A percentile compares a stretch with the other conserved stretches of the same genome.
phyloP scores from a whole-genome alignment of 257 asterid species.

The Schizonepeta tenuifolia region DNA sequence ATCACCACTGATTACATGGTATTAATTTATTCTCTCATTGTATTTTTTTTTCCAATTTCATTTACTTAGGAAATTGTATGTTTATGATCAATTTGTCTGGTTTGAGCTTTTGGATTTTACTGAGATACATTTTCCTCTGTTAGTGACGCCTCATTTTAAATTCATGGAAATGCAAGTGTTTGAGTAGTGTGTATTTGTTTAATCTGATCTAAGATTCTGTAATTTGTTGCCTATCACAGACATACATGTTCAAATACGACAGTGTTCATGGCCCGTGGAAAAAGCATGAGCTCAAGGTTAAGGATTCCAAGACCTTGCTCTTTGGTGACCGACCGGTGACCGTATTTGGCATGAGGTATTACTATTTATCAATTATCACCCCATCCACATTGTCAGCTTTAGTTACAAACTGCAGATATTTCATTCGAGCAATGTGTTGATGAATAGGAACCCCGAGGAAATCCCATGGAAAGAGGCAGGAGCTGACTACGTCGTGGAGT shows the following conservation, averaged over 20 bases:
- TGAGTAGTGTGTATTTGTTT: too few relatives aligned
- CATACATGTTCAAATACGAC: constrained; percentile 90
- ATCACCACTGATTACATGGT: constrained; percentile 87
- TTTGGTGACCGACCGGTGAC: constrained; percentile 73
- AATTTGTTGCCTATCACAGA: constrained; percentile 34
- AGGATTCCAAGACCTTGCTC: constrained; percentile 83
- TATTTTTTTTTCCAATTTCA: too few relatives aligned
- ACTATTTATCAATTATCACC: not conserved
- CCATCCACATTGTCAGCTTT: not conserved
- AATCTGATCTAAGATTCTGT: not conserved
- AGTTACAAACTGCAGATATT: not conserved
- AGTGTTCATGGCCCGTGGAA: constrained; percentile 88
- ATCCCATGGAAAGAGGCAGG: constrained; percentile 87
- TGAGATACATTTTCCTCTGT: too few relatives aligned
- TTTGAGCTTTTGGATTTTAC: too few relatives aligned
- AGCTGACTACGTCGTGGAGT: constrained; percentile 82
- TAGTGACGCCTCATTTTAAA: too few relatives aligned
- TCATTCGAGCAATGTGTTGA: not conserved
- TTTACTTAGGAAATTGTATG: too few relatives aligned
- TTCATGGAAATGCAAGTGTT: too few relatives aligned
- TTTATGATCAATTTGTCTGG: too few relatives aligned
- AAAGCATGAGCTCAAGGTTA: constrained; percentile 62
- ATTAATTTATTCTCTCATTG: not conserved
- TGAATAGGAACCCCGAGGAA: constrained; percentile 80
- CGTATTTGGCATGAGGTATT: constrained; percentile 67